Evolutionary conservation across 345 rosid species (phyloP), one percentile per base, ranked within the genome.

Genomic region (Populus deltoides): DNA sequence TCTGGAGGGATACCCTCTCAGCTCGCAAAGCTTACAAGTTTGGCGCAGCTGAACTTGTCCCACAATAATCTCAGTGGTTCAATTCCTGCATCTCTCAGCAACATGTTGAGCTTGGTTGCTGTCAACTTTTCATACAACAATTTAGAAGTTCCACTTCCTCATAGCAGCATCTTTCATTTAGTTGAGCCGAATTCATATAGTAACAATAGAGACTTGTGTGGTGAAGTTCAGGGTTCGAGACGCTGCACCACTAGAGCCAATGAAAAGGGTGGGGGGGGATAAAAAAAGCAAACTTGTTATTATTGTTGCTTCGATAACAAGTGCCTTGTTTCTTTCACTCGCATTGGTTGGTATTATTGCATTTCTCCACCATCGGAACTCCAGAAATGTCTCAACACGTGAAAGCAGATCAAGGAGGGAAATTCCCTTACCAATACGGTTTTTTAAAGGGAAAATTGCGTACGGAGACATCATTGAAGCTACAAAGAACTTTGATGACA

Each of bases 81-180:
- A n/a, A 75, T 87, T 70, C 87, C 91, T 36, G 29, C 82, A n/a
- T 25, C 84, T 6, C 24, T 87, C 33, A 24, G 70, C 51, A 59
- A 72, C 41, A 71, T 88, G 86, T n/a, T 75, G 73, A 77, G 89
- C 75, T 68, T 85, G 78, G 53, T 68, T 49, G 7, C 62, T 39
- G 66, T 85, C 38, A 62, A 85, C 68, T 13, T 88, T 17, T 88
- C 91, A 20, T 29, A 77, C 38, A 88, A 86, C 75, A 29, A 67
- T 16, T 74, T 88, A 57, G 86, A 82, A 55, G 91, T 90, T 33
- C 87, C 87, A 24, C 61, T 87, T 53, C 90, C 88, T 3, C 61
- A 79, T 35, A 78, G 70, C 83, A 74, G 75, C 7, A 74, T 73
- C 31, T 88, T 88, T 45, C 72, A 7, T 27, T 73, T 59, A 25